phyloP scores from a whole-genome alignment of 2,329 filamentous ascomycete genomes.

The Blastomyces gilchristii region DNA sequence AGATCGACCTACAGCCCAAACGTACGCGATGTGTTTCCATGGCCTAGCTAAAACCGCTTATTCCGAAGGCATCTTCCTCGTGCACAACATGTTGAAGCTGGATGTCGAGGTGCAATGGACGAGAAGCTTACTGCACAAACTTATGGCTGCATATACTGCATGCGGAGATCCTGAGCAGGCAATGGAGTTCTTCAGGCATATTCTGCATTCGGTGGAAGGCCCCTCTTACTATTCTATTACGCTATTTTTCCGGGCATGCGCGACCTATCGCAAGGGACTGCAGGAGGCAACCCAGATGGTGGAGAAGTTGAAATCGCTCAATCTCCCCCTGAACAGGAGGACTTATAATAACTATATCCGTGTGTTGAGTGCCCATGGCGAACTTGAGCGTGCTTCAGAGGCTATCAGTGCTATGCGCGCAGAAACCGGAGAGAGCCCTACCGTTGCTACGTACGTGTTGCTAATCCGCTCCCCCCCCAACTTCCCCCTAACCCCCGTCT shows the following conservation, averaged over 20 bases:
- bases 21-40: slow-evolving; percentile 68
- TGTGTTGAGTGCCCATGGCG: slow-evolving; percentile 62
- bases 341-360: slow-evolving; percentile 70
- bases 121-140: slow-evolving; percentile 67
- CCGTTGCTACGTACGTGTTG: slow-evolving; percentile 58
- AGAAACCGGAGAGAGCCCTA: slow-evolving; percentile 57
- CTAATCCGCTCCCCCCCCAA: neutral
- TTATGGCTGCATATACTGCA: slow-evolving; percentile 76
- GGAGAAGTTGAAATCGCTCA: slow-evolving; percentile 54
- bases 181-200: slow-evolving; percentile 72
- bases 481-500: neutral
- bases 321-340: slow-evolving; percentile 62
- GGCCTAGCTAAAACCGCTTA: slow-evolving; percentile 56
- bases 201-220: slow-evolving; percentile 73
- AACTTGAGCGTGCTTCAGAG: slow-evolving; percentile 56
- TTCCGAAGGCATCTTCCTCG: slow-evolving; percentile 56
- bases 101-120: slow-evolving; percentile 68
- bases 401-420: slow-evolving; percentile 57
- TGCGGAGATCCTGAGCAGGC: slow-evolving; percentile 57
- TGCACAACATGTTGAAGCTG: slow-evolving; percentile 91
- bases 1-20: slow-evolving; percentile 58
- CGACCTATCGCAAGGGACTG: slow-evolving; percentile 41
- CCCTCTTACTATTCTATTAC: slow-evolving; percentile 72
- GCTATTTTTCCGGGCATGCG: slow-evolving; percentile 70
- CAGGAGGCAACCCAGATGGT: slow-evolving; percentile 44